Percentiles rank a stretch among this genome's conserved stretches.
Conservation (phyloP, 495 filamentous ascomycete genomes). For the Penicillium coffeae region DNA sequence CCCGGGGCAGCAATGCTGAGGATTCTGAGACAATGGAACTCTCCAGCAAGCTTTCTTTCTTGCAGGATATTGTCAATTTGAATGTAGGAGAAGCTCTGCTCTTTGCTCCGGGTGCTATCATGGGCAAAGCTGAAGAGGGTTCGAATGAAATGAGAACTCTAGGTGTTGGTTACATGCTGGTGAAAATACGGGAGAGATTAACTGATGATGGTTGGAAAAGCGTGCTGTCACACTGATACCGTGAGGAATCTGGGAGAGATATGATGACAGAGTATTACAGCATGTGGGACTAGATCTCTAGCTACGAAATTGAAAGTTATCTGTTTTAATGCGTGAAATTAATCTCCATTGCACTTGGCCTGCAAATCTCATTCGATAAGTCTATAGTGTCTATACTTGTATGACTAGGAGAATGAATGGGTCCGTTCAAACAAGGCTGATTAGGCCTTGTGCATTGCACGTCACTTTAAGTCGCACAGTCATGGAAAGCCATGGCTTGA, state of each 20-base stretch:
- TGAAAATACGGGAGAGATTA: background rate
- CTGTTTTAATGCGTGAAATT: background rate
- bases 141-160: background rate
- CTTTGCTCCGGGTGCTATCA: slow-evolving; percentile 50
- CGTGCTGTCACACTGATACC: background rate
- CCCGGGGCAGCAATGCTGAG: slow-evolving; percentile 1
- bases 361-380: no score
- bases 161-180: background rate
- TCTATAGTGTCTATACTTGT: background rate
- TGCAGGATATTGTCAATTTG: slow-evolving; percentile 52
- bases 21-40: background rate
- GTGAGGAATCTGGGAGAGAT: background rate
- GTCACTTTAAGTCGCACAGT: no score
- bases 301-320: background rate
- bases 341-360: no score
- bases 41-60: slow-evolving; percentile 34
- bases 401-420: background rate
- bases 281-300: background rate
- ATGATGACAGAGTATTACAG: background rate
- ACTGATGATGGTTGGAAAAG: slow-evolving; percentile 5
- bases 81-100: slow-evolving; percentile 61
- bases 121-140: background rate
- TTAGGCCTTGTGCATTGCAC: background rate
- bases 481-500: no score
- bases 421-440: background rate